phyloP scores from a whole-genome alignment of 164 flowering plant genomes.

The Echeveria elegans region DNA sequence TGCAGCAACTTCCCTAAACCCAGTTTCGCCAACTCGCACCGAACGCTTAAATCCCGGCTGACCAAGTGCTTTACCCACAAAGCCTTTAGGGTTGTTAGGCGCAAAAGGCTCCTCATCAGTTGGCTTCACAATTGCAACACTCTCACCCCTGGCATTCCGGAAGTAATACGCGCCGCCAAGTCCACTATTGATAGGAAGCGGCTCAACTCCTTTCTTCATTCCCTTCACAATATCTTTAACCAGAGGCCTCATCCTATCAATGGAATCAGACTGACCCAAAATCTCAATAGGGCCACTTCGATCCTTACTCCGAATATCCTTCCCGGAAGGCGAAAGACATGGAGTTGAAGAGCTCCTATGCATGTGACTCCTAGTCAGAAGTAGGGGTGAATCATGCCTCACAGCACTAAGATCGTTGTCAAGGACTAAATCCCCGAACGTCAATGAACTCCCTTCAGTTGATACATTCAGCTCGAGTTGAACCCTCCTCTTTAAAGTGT shows the following conservation, averaged over 20 bases:
- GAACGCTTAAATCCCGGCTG: neutral
- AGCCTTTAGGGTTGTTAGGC: conserved; percentile 39
- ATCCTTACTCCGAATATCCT: conserved; percentile 49
- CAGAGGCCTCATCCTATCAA: conserved; percentile 25
- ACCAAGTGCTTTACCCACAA: neutral
- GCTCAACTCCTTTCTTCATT: conserved; percentile 46
- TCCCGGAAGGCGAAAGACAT: conserved; percentile 51
- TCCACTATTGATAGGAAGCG: conserved; percentile 51
- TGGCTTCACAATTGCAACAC: neutral
- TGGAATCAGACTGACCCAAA: conserved; percentile 34
- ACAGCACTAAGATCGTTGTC: neutral
- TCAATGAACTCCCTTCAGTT: conserved; percentile 56
- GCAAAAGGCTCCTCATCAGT: conserved; percentile 81
- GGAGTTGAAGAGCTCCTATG: conserved; percentile 27
- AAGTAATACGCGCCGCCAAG: conserved; percentile 76
- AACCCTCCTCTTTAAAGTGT: conserved; percentile 60
- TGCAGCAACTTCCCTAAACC: conserved; percentile 68
- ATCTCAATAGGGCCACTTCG: conserved; percentile 62
- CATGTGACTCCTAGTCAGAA: conserved; percentile 36
- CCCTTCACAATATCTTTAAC: conserved; percentile 23
- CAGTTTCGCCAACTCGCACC: conserved; percentile 20
- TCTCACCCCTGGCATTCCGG: conserved; percentile 21
- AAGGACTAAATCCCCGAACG: conserved; percentile 47
- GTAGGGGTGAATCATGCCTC: conserved; percentile 44
- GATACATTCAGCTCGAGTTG: conserved; percentile 58